Conservation (phyloP, 2,329 filamentous ascomycete species). For the Akanthomyces lecanii region DNA sequence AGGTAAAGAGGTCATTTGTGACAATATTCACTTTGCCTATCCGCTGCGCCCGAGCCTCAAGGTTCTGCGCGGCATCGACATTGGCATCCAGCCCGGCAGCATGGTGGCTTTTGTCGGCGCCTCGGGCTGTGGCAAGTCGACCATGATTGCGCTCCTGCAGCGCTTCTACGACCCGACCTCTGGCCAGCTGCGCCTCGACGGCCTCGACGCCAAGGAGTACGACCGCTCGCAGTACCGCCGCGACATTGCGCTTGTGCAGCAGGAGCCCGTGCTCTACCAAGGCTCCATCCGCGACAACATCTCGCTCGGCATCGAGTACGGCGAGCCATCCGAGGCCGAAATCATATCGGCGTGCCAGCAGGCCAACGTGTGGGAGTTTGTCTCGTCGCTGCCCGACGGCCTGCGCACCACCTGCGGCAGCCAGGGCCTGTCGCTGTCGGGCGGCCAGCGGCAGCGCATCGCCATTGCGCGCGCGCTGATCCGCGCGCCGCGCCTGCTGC, state of each 20-base stretch:
- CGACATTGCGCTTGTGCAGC: constrained; percentile 38
- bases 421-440: constrained; percentile 64
- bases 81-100: constrained; percentile 40
- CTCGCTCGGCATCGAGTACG: constrained; percentile 39
- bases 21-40: constrained; percentile 55
- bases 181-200: constrained; percentile 29
- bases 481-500: constrained; percentile 59
- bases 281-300: constrained; percentile 55
- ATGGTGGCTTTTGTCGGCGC: constrained; percentile 54
- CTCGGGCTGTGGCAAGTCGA: constrained; percentile 58
- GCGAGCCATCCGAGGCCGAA: constrained; percentile 31
- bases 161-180: constrained; percentile 38
- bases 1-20: constrained; percentile 42
- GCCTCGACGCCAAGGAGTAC: constrained; percentile 27
- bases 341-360: constrained; percentile 48
- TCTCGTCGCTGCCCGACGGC: constrained; percentile 53
- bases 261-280: constrained; percentile 40
- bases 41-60: constrained; percentile 37
- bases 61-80: constrained; percentile 36
- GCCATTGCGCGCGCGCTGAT: constrained; percentile 70
- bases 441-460: constrained; percentile 68
- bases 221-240: constrained; percentile 31
- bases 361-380: constrained; percentile 54
- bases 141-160: constrained; percentile 50
- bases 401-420: constrained; percentile 62